Evolutionary conservation across 73 alveolate genomes (phyloP).

Genomic region (Breviolum minutum): DNA sequence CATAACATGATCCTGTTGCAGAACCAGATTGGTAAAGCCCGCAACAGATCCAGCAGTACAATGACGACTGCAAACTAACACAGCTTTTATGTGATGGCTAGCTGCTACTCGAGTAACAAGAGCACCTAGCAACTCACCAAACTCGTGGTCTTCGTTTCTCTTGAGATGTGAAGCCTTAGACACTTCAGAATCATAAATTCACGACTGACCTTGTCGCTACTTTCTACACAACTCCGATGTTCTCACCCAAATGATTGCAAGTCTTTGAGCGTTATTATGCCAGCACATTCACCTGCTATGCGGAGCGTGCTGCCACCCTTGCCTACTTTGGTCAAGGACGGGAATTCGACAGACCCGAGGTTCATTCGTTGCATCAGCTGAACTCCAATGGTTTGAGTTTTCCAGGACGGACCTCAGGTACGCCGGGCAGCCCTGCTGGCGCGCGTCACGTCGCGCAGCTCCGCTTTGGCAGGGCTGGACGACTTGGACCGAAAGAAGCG

Average conservation of each 20-base stretch:
- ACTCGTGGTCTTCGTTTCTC: too few species aligned
- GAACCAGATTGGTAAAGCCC: too few species aligned
- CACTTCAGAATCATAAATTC: too few species aligned
- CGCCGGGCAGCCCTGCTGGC: slow-evolving; percentile 74
- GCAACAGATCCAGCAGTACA: too few species aligned
- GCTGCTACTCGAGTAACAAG: too few species aligned
- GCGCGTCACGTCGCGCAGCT: slow-evolving; percentile 71
- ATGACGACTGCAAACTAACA: neutral
- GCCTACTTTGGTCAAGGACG: slow-evolving; percentile 29
- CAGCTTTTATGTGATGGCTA: neutral
- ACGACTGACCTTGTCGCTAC: neutral
- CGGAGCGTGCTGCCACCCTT: slow-evolving; percentile 51
- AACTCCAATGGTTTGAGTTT: neutral
- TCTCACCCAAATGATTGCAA: neutral
- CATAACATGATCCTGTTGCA: too few species aligned
- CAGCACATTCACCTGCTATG: slow-evolving; percentile 36
- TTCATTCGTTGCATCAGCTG: neutral
- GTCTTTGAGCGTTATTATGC: neutral
- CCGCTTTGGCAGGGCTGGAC: slow-evolving; percentile 85
- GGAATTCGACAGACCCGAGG: neutral
- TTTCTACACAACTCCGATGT: neutral
- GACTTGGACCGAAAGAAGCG: slow-evolving; percentile 84
- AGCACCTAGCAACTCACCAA: too few species aligned
- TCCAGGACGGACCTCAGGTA: slow-evolving; percentile 55
- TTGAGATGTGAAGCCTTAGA: too few species aligned